A percentile compares a stretch with the other conserved stretches of the same genome.
Conservation (phyloP, 2,329 filamentous ascomycete species). For the Sphaerulina vaccinii region DNA sequence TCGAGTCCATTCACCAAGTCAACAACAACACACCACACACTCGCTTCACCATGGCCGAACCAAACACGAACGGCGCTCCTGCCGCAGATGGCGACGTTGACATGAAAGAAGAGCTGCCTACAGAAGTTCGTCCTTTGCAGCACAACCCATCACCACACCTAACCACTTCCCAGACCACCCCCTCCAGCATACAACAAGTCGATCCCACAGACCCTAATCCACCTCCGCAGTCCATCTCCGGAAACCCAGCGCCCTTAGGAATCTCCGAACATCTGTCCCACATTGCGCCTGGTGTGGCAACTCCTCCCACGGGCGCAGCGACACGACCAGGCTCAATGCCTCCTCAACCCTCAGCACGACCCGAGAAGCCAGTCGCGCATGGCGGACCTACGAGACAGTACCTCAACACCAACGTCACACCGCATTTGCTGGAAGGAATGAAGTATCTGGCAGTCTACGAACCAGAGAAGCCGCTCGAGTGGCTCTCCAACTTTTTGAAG, state of each 20-base stretch:
- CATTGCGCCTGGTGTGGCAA: constrained; percentile 23
- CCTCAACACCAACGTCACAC: constrained; percentile 51
- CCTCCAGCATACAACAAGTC: constrained; percentile 24
- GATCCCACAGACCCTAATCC: constrained; percentile 30
- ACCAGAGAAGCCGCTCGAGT: constrained; percentile 53
- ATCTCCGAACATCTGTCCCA: constrained; percentile 24
- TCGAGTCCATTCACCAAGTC: not conserved
- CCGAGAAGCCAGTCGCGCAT: constrained; percentile 45
- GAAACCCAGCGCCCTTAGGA: constrained; percentile 13
- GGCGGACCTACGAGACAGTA: constrained; percentile 51
- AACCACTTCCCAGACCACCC: constrained; percentile 16
- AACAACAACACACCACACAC: not conserved
- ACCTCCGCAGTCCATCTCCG: constrained; percentile 24
- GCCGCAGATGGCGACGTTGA: constrained; percentile 31
- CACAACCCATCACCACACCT: constrained; percentile 8
- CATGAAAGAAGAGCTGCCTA: constrained; percentile 38
- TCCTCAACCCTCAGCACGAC: constrained; percentile 33
- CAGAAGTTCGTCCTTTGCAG: constrained; percentile 24
- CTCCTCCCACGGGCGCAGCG: constrained; percentile 28
- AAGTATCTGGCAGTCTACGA: constrained; percentile 51
- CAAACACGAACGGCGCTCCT: constrained; percentile 28
- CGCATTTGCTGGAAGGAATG: constrained; percentile 53
- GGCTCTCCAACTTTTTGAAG: constrained; percentile 49
- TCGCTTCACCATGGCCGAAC: constrained; percentile 31
- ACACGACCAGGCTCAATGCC: constrained; percentile 33